Conservation (phyloP, 768 basidiomycete genomes). For the Trametes coccinea region DNA sequence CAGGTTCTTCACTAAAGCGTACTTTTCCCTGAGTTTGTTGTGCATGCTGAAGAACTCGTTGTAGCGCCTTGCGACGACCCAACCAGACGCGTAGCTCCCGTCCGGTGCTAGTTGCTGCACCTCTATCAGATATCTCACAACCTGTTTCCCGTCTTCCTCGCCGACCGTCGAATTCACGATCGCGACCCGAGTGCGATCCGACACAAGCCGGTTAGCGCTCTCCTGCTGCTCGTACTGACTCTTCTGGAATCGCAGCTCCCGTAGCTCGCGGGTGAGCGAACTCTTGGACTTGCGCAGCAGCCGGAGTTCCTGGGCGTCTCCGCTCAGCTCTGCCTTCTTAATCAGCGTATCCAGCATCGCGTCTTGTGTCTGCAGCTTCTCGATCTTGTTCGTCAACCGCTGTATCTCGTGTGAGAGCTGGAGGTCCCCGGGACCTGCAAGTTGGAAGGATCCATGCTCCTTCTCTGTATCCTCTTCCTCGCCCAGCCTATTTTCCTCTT, state of each 20-base stretch:
- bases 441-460: constrained; percentile 58
- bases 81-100: constrained; percentile 78
- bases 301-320: constrained; percentile 82
- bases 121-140: constrained; percentile 90
- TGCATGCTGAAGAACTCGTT: constrained; percentile 94
- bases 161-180: constrained; percentile 83
- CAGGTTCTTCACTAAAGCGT: constrained; percentile 61
- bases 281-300: constrained; percentile 82
- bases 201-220: constrained; percentile 81
- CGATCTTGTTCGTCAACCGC: constrained; percentile 73
- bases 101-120: constrained; percentile 85
- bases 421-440: constrained; percentile 87
- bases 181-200: constrained; percentile 79
- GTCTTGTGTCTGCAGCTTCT: constrained; percentile 77
- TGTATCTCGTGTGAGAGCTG: constrained; percentile 86
- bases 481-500: constrained; percentile 60
- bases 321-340: constrained; percentile 93
- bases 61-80: constrained; percentile 92
- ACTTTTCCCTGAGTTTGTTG: constrained; percentile 78
- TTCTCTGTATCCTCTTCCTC: constrained; percentile 44
- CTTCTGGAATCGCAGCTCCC: constrained; percentile 87
- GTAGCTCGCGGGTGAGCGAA: constrained; percentile 77
- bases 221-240: constrained; percentile 94
- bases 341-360: constrained; percentile 84
- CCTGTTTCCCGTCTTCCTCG: constrained; percentile 85